A percentile compares a stretch with the other conserved stretches of the same genome.
phyloP scores from a whole-genome alignment of 176 grass and related monocot species.

The Aegilops tauschii region DNA sequence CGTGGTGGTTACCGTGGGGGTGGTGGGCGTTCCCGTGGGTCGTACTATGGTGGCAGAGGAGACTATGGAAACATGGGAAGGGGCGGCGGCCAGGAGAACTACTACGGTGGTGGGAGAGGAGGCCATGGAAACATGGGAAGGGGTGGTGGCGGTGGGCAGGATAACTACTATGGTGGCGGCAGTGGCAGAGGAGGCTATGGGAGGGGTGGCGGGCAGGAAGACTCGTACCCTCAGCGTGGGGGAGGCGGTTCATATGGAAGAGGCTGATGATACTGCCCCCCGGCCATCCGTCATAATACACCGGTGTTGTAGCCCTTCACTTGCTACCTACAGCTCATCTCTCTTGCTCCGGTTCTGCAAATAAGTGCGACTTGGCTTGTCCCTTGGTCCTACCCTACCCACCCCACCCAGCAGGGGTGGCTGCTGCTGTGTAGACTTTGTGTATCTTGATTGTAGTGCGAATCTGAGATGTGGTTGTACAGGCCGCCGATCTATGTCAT shows the following conservation, averaged over 20 bases:
- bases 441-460: neutral
- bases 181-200: conserved; percentile 30
- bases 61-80: neutral
- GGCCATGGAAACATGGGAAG: conserved; percentile 41
- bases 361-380: conserved; percentile 20
- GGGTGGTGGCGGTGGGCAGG: conserved; percentile 34
- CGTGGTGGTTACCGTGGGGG: conserved; percentile 61
- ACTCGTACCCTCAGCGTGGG: conserved; percentile 23
- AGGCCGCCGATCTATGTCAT: no score
- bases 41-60: conserved; percentile 55
- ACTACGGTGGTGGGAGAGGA: conserved; percentile 49
- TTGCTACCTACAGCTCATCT: conserved; percentile 7
- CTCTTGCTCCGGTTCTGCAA: conserved; percentile 32
- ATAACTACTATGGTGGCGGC: conserved; percentile 8
- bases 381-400: neutral
- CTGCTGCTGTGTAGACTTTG: neutral
- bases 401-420: neutral
- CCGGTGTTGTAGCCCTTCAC: conserved; percentile 23
- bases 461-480: no score
- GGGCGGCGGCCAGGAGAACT: conserved; percentile 21
- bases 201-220: conserved; percentile 39
- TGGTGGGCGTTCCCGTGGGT: conserved; percentile 46
- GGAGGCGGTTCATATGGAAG: conserved; percentile 26
- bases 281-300: neutral
- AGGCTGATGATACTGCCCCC: conserved; percentile 12